These are phyloP conservation scores for Cladosporium sp. DNA, from an alignment of 2,329 filamentous ascomycete species.

Conservation along the genomic window DNA sequence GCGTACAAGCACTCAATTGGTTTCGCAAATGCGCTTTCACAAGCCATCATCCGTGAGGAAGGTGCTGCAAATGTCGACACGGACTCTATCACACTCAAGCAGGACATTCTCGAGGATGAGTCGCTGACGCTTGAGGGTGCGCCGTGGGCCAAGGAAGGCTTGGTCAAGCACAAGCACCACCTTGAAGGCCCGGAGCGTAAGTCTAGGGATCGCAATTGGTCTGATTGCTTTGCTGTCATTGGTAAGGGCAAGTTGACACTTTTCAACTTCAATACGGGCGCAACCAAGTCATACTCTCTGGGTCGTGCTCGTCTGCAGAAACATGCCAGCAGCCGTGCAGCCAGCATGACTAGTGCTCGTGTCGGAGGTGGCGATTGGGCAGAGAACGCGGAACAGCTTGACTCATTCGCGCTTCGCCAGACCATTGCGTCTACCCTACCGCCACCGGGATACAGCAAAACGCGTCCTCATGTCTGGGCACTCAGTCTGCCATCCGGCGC, in stretches of 20 bases:
- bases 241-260: constrained; percentile 91
- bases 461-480: constrained; percentile 88
- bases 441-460: constrained; percentile 86
- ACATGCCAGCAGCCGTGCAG: constrained; percentile 23
- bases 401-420: constrained; percentile 81
- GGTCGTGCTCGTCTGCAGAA: constrained; percentile 32
- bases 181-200: constrained; percentile 86
- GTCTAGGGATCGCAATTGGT: constrained; percentile 91
- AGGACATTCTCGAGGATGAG: constrained; percentile 76
- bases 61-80: constrained; percentile 47
- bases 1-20: constrained; percentile 96
- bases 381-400: constrained; percentile 87
- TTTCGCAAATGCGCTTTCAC: constrained; percentile 92
- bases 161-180: constrained; percentile 94
- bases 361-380: constrained; percentile 98
- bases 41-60: constrained; percentile 93
- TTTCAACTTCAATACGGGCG: constrained; percentile 82
- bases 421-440: constrained; percentile 88
- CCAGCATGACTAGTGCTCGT: constrained; percentile 51
- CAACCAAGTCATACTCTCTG: constrained; percentile 44
- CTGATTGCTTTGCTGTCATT: constrained; percentile 90
- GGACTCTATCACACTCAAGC: constrained; percentile 27
- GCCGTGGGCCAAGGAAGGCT: constrained; percentile 98
- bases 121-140: constrained; percentile 84
- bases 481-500: constrained; percentile 86